Base-by-base conservation (phyloP, 2,329 filamentous ascomycete genomes). In the Trichophyton equinum region DNA sequence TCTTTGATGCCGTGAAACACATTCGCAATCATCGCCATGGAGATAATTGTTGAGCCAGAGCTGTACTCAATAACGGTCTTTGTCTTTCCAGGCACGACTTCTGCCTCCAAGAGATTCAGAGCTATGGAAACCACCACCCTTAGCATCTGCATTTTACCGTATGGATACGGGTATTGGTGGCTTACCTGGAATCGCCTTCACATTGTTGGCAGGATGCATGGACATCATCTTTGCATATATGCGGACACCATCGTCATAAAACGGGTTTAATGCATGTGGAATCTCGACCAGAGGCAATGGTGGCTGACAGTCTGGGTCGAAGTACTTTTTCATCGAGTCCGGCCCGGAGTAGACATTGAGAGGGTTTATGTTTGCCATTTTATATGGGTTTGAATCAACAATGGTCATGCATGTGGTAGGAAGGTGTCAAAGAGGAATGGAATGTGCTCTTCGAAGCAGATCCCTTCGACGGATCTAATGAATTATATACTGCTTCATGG, bases 171-270 rank as follows among this genome's bases (percentile, higher is more conserved):
- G 27, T 15, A 27, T 2, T 25, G 36, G 33, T 4, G 25, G 33
- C 15, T 20, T 55, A 64, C 62, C 71, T 65, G 83, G 83, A 71
- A 86, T 78, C 1, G 80, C 78, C 67, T 86, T 86, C 65, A 86
- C 83, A 56, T 86, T 86, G 63, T 86, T 82, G 2, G 82, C 81
- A 0, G 84, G 83, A 65, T 83, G 81, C 75, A 81, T 81, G 1
- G 81, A 82, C 78, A 86, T 81, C 81, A 86, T 82, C 72, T 86
- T 85, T 42, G 83, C 83, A 64, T 84, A 85, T 59, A 86, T 83
- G 9, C 81, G 78, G 3, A 86, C 79, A 3, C 81, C 81, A 78
- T 85, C 78, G 27, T 76, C 64, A 20, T 78, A 74, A 63, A 79
- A 82, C 1, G 82, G 82, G 62, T 86, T 86, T 38, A 86, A 73